Evolutionary conservation across 2,329 filamentous ascomycete species (phyloP).

Genomic region (Lojkania enalia): DNA sequence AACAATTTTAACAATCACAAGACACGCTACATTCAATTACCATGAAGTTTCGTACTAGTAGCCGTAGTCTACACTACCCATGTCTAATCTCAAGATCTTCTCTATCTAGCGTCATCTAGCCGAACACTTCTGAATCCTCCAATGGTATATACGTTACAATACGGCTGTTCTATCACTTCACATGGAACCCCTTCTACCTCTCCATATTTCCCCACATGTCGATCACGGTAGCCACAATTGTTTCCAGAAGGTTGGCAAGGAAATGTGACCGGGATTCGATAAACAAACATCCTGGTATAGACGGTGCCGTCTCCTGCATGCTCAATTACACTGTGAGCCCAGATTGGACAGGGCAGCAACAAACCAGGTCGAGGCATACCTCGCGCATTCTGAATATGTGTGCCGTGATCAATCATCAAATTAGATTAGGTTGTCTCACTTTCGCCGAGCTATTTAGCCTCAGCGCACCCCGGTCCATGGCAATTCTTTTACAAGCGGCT

Average conservation of each 20-base stretch:
- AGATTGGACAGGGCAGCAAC: not conserved
- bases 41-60: too few relatives aligned
- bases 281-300: not conserved
- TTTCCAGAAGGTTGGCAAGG: not conserved
- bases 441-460: not conserved
- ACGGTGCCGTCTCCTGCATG: not conserved
- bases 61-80: too few relatives aligned
- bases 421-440: slow-evolving; percentile 18
- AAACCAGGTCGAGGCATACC: slow-evolving; percentile 12
- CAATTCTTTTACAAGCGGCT: slow-evolving; percentile 7
- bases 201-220: too few relatives aligned
- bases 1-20: too few relatives aligned
- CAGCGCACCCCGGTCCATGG: not conserved
- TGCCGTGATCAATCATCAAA: slow-evolving; percentile 19
- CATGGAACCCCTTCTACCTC: too few relatives aligned
- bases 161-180: too few relatives aligned
- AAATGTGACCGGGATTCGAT: not conserved
- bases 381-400: slow-evolving; percentile 1
- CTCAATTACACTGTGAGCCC: not conserved
- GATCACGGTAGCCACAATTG: too few relatives aligned
- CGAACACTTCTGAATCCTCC: too few relatives aligned
- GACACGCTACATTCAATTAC: too few relatives aligned
- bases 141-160: too few relatives aligned
- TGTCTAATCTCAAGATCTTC: too few relatives aligned
- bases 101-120: too few relatives aligned